These are phyloP conservation scores for Colletotrichum godetiae DNA, from an alignment of 2,329 filamentous ascomycete genomes.

Conservation along the genomic window DNA sequence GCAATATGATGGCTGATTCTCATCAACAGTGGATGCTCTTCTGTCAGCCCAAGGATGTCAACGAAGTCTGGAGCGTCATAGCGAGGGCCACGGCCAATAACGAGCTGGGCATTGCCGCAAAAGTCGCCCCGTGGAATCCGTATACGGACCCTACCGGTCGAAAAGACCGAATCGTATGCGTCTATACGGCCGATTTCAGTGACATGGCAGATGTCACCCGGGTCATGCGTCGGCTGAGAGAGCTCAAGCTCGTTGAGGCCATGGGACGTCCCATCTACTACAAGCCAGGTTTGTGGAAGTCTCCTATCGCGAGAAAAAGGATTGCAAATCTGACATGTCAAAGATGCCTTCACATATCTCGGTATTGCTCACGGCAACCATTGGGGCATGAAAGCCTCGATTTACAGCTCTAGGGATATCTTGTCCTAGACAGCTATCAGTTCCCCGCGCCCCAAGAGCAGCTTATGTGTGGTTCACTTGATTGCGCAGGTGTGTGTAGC, in stretches of 20 bases:
- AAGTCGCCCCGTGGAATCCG: slow-evolving; percentile 69
- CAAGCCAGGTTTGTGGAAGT: slow-evolving; percentile 71
- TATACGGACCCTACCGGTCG: slow-evolving; percentile 52
- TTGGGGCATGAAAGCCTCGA: slow-evolving; percentile 70
- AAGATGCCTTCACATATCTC: slow-evolving; percentile 77
- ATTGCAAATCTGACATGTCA: slow-evolving; percentile 21
- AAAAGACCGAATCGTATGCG: slow-evolving; percentile 72
- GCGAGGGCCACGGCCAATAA: slow-evolving; percentile 75
- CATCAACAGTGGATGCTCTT: slow-evolving; percentile 79
- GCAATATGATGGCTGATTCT: neutral
- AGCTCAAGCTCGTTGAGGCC: slow-evolving; percentile 68
- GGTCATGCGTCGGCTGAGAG: slow-evolving; percentile 71
- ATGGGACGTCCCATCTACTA: slow-evolving; percentile 74
- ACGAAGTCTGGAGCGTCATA: slow-evolving; percentile 73
- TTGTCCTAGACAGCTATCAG: slow-evolving; percentile 37
- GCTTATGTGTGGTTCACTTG: neutral
- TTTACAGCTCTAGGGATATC: slow-evolving; percentile 61
- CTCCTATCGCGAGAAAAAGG: neutral
- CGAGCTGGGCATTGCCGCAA: slow-evolving; percentile 78
- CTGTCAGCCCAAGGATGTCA: slow-evolving; percentile 62
- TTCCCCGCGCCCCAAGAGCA: neutral
- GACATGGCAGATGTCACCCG: slow-evolving; percentile 76
- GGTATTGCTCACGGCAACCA: slow-evolving; percentile 70
- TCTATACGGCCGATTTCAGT: slow-evolving; percentile 82
- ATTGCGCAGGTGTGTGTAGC: neutral